Evolutionary conservation across 495 filamentous ascomycete genomes (phyloP), one percentile per base, ranked within the genome.

Genomic region (Friedmanniomyces endolithicus): DNA sequence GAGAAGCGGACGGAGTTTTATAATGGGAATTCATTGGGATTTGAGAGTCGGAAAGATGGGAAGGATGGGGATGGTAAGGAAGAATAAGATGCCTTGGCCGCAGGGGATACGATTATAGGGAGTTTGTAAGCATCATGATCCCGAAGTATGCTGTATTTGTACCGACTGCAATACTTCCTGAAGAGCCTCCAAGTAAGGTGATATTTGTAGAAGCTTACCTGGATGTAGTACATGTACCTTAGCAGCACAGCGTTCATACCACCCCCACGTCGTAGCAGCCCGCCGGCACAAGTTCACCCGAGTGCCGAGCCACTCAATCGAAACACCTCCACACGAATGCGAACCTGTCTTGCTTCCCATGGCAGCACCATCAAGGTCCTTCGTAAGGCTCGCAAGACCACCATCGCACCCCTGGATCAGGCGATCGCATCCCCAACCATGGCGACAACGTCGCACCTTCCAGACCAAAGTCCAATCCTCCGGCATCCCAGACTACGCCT

Each of bases 21-120:
- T 65, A 95, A 95, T 67, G 88, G 88, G 3, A 95, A 94, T 63
- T 85, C 87, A 66, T 72, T 86, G 44, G 89, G 87, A 61, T 90
- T 90, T 56, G 76, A 90, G 63, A 83, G 85, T 1, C 78, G 80
- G 50, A 71, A 67, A 53, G 76, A 84, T 47, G 74, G 81, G n/a
- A 75, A 84, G 29, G 34, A 54, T 19, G n/a, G 24, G 29, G 47
- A 34, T 3, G 45, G 22, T 6, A 24, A 48, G 25, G 45, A 48
- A 9, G 25, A 48, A 6, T 41, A 14, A 41, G 12, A 41, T 41
- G 17, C 6, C 12, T 14, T 31, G 27, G 27, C 27, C n/a, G n/a
- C n/a, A n/a, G n/a, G n/a, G n/a, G n/a, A n/a, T n/a, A n/a, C n/a
- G n/a, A n/a, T n/a, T n/a, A n/a, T n/a, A n/a, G n/a, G n/a, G n/a